These are phyloP conservation scores for Plectosphaerella plurivora DNA, from an alignment of 2,329 filamentous ascomycete species.

Conservation along the genomic window DNA sequence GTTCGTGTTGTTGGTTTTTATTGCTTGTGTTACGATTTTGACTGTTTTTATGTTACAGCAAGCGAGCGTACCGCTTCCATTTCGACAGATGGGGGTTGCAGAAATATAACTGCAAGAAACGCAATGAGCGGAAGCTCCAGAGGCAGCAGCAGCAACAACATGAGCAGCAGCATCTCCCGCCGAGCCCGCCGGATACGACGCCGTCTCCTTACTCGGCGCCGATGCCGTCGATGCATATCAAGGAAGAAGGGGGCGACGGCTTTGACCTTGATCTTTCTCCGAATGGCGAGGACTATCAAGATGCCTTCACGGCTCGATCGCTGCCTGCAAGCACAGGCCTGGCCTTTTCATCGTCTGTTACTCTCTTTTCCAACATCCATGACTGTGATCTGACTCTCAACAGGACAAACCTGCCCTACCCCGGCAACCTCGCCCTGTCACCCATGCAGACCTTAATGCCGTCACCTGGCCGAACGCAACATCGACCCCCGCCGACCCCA, in stretches of 20 bases:
- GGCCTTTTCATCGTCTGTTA: neutral
- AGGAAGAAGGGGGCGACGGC: too few relatives aligned
- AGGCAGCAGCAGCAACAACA: slow-evolving; percentile 30
- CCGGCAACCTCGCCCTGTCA: neutral
- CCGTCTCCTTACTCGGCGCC: neutral
- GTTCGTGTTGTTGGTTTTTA: too few relatives aligned
- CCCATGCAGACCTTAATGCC: neutral
- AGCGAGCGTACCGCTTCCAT: slow-evolving; percentile 44
- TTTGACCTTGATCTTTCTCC: slow-evolving; percentile 3
- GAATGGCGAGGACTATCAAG: neutral
- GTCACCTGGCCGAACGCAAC: neutral
- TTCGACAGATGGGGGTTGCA: slow-evolving; percentile 39
- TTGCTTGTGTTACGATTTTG: too few relatives aligned
- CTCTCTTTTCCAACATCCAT: neutral
- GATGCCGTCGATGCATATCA: neutral
- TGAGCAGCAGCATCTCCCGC: slow-evolving; percentile 19
- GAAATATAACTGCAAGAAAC: slow-evolving; percentile 42
- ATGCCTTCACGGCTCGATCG: neutral
- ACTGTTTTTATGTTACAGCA: slow-evolving; percentile 14
- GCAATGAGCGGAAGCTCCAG: slow-evolving; percentile 22
- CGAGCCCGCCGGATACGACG: slow-evolving; percentile 16
- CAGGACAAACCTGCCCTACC: neutral
- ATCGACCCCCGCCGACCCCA: neutral
- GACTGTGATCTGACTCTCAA: neutral
- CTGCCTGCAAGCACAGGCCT: neutral